Percentiles rank a stretch among this genome's conserved stretches.
phyloP scores from a whole-genome alignment of 352 stramenopile genomes.

The Phytophthora capsici region DNA sequence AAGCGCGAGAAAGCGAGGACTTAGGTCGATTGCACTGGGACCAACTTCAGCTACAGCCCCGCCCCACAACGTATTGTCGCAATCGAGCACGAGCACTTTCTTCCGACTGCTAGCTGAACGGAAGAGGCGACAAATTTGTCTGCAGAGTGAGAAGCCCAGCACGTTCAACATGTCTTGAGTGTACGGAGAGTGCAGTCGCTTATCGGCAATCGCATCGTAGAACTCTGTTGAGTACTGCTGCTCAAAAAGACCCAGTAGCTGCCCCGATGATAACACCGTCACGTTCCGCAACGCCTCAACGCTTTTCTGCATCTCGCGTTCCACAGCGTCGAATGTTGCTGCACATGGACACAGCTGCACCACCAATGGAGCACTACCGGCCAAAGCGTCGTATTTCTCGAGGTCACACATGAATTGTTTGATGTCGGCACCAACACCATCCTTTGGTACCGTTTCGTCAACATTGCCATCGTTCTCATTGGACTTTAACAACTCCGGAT shows the following conservation, averaged over 20 bases:
- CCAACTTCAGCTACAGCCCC: slow-evolving; percentile 70
- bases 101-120: slow-evolving; percentile 38
- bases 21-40: slow-evolving; percentile 42
- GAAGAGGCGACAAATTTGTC: slow-evolving; percentile 61
- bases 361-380: slow-evolving; percentile 30
- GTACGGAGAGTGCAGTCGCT: slow-evolving; percentile 71
- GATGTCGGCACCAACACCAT: neutral
- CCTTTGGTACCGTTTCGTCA: neutral
- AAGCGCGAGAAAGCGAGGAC: slow-evolving; percentile 49
- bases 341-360: slow-evolving; percentile 48
- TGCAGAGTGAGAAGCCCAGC: slow-evolving; percentile 48
- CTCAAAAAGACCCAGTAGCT: slow-evolving; percentile 37
- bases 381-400: slow-evolving; percentile 26
- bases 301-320: slow-evolving; percentile 10
- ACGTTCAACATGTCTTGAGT: slow-evolving; percentile 66
- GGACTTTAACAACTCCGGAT: slow-evolving; percentile 57
- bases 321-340: slow-evolving; percentile 22
- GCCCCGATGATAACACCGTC: slow-evolving; percentile 29
- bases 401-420: slow-evolving; percentile 37
- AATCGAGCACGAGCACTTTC: slow-evolving; percentile 83
- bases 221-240: slow-evolving; percentile 36
- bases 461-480: no score
- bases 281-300: slow-evolving; percentile 36
- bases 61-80: slow-evolving; percentile 80
- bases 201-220: slow-evolving; percentile 58